A percentile compares a stretch with the other conserved stretches of the same genome.
Conservation (phyloP, 495 filamentous ascomycete genomes). For the Schizothecium vesticola region DNA sequence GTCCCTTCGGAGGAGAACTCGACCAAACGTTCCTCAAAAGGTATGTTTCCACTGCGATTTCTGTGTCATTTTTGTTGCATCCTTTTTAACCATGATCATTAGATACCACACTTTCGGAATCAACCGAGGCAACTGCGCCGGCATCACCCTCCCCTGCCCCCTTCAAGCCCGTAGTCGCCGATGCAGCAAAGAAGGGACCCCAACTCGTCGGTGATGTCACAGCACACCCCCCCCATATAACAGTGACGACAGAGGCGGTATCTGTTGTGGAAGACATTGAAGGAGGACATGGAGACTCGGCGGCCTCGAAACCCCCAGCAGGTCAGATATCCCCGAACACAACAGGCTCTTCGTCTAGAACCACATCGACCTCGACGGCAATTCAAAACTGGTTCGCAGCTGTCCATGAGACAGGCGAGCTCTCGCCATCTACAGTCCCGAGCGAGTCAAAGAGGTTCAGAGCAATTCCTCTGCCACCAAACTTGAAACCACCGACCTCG, state of each 20-base stretch:
- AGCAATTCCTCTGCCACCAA: background rate
- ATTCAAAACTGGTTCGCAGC: conserved; percentile 17
- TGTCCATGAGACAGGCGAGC: conserved; percentile 6
- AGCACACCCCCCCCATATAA: background rate
- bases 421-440: background rate
- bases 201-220: background rate
- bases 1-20: background rate
- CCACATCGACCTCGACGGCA: background rate
- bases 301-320: background rate
- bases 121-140: background rate
- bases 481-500: background rate
- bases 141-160: background rate
- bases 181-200: conserved; percentile 21
- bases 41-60: background rate
- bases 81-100: background rate
- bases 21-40: conserved; percentile 17
- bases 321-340: background rate
- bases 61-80: background rate
- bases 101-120: background rate
- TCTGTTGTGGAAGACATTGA: background rate
- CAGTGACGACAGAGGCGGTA: background rate
- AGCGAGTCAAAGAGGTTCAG: background rate
- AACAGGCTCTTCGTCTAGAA: conserved; percentile 8
- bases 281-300: background rate
- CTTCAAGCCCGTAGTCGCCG: background rate